phyloP scores from a whole-genome alignment of 768 basidiomycete genomes.

The Pleurotus pulmonarius region DNA sequence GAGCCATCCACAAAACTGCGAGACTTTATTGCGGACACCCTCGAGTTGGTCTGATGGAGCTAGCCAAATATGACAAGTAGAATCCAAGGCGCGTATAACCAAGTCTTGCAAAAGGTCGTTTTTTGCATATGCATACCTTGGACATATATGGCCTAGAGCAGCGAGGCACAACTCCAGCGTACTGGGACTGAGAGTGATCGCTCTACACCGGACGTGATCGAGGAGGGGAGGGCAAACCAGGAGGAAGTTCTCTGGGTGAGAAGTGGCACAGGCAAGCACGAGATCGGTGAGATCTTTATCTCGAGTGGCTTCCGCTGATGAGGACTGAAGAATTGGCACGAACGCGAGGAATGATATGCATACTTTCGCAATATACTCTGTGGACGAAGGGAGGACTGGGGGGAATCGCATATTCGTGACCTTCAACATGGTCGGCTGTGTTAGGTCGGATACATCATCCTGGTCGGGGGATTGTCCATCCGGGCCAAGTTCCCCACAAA shows the following conservation, averaged over 20 bases:
- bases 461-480: slow-evolving; percentile 22
- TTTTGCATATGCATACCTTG: slow-evolving; percentile 49
- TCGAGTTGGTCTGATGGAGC: slow-evolving; percentile 21
- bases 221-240: slow-evolving; percentile 56
- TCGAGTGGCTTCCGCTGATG: slow-evolving; percentile 53
- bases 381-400: slow-evolving; percentile 17
- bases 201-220: slow-evolving; percentile 47
- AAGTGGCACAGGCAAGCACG: slow-evolving; percentile 34
- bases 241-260: slow-evolving; percentile 50
- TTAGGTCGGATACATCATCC: slow-evolving; percentile 57
- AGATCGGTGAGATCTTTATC: slow-evolving; percentile 59
- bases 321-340: slow-evolving; percentile 60
- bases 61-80: slow-evolving; percentile 62
- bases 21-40: slow-evolving; percentile 41
- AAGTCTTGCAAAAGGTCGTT: slow-evolving; percentile 52
- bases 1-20: slow-evolving; percentile 53
- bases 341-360: slow-evolving; percentile 60
- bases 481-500: slow-evolving; percentile 24
- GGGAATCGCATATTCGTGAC: slow-evolving; percentile 11
- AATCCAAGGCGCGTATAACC: slow-evolving; percentile 57
- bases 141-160: slow-evolving; percentile 48
- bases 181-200: slow-evolving; percentile 47
- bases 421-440: slow-evolving; percentile 37
- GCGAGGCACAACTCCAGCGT: slow-evolving; percentile 53
- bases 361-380: slow-evolving; percentile 36